phyloP scores from a whole-genome alignment of 306 rosid genomes.

The Trifolium subterraneum region DNA sequence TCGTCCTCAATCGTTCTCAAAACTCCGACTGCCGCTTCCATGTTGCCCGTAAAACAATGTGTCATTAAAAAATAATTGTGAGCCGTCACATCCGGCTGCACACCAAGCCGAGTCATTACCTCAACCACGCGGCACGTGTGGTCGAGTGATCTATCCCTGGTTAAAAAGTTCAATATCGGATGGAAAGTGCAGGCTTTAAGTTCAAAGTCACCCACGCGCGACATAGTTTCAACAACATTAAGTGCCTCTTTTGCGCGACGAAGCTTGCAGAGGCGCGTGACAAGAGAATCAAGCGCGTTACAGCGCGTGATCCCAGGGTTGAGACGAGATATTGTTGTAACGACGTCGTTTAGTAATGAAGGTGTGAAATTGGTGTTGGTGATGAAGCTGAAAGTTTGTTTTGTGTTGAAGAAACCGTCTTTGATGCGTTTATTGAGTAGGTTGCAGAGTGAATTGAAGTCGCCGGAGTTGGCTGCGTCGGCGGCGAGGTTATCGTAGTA shows the following conservation, averaged over 20 bases:
- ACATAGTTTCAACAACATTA: conserved; percentile 46
- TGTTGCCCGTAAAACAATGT: conserved; percentile 47
- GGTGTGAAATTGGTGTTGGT: conserved; percentile 39
- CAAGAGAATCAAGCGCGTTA: conserved; percentile 59
- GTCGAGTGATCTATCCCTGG: conserved; percentile 40
- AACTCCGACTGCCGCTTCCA: conserved; percentile 41
- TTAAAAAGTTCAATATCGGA: conserved; percentile 47
- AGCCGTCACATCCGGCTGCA: conserved; percentile 42
- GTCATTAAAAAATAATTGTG: conserved; percentile 50
- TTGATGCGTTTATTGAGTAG: conserved; percentile 62
- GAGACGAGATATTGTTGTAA: conserved; percentile 45
- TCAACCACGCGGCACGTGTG: conserved; percentile 53
- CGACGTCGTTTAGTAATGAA: conserved; percentile 39
- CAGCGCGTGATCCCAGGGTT: conserved; percentile 47
- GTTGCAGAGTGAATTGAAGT: conserved; percentile 44
- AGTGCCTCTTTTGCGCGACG: conserved; percentile 45
- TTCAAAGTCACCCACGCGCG: conserved; percentile 28
- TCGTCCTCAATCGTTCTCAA: conserved; percentile 47
- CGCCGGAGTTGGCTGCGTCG: conserved; percentile 50
- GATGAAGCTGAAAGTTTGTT: conserved; percentile 61
- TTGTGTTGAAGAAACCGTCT: conserved; percentile 57
- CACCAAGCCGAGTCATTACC: conserved; percentile 43
- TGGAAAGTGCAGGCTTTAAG: conserved; percentile 48
- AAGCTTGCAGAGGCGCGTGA: conserved; percentile 63
- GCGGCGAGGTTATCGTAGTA: conserved; percentile 43